These are phyloP conservation scores for Pulveroboletus sp. DNA, from an alignment of 768 basidiomycete species.

Conservation along the genomic window DNA sequence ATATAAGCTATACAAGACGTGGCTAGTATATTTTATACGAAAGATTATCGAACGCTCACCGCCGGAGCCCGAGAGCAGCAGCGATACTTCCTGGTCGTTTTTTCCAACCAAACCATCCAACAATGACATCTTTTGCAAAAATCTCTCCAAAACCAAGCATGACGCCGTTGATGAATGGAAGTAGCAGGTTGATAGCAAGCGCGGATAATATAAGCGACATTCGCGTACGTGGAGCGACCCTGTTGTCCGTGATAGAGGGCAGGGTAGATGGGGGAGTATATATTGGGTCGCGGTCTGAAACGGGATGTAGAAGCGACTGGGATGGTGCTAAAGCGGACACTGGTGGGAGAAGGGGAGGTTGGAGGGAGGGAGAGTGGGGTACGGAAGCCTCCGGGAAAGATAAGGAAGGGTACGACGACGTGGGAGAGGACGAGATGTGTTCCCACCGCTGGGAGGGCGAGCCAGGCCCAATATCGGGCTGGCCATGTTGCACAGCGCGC, in stretches of 20 bases:
- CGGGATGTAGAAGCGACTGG: conserved; percentile 18
- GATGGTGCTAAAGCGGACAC: conserved; percentile 1
- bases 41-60: conserved; percentile 6
- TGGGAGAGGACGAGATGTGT: conserved; percentile 56
- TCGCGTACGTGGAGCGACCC: conserved; percentile 65
- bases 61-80: conserved; percentile 25
- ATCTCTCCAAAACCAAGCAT: conserved; percentile 98
- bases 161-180: conserved; percentile 91
- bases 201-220: conserved; percentile 67
- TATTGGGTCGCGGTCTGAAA: conserved; percentile 26
- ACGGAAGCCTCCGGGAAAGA: conserved; percentile 65
- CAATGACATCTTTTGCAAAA: conserved; percentile 76
- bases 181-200: conserved; percentile 76
- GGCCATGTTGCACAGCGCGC: conserved; percentile 3
- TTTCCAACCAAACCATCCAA: conserved; percentile 50
- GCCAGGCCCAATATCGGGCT: conserved; percentile 11
- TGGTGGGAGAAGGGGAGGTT: conserved; percentile 19
- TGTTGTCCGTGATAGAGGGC: conserved; percentile 65
- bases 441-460: conserved; percentile 67
- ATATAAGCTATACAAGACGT: background rate
- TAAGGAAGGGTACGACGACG: conserved; percentile 76
- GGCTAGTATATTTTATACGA: background rate
- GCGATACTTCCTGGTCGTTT: conserved; percentile 20
- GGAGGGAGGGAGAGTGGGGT: conserved; percentile 43
- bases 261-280: conserved; percentile 47